Percentiles rank a stretch among this genome's conserved stretches.
phyloP scores from a whole-genome alignment of 805 yeast genomes.

The Sungouiella thailandica region DNA sequence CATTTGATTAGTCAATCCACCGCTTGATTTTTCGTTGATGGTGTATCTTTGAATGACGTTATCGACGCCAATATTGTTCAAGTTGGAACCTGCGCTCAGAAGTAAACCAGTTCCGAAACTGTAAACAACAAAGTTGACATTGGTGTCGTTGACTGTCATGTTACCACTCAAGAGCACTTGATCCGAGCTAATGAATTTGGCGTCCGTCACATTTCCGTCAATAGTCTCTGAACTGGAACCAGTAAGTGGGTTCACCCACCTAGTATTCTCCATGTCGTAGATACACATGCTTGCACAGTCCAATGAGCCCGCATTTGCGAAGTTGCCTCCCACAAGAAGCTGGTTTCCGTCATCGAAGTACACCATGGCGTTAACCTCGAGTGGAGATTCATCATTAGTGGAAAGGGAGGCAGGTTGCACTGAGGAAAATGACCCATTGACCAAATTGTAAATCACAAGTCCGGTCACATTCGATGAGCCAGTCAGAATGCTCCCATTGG shows the following conservation, averaged over 20 bases:
- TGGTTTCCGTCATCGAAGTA: conserved; percentile 26
- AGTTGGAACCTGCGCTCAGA: conserved; percentile 13
- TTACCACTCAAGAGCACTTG: conserved; percentile 48
- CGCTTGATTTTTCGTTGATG: conserved; percentile 36
- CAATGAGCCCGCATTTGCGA: conserved; percentile 51
- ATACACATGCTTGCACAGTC: conserved; percentile 63
- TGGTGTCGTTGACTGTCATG: conserved; percentile 35
- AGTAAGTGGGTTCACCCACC: conserved; percentile 49
- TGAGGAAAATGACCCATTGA: conserved; percentile 33
- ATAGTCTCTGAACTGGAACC: conserved; percentile 18
- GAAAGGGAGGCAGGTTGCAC: conserved; percentile 48
- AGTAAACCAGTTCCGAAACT: conserved; percentile 41
- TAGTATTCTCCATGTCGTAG: conserved; percentile 47
- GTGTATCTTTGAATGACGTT: conserved; percentile 36
- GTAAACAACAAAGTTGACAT: conserved; percentile 46
- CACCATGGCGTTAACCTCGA: conserved; percentile 32
- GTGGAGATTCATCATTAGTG: conserved; percentile 38
- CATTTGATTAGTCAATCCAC: conserved; percentile 36
- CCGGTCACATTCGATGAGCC: conserved; percentile 31
- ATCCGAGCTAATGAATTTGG: conserved; percentile 41
- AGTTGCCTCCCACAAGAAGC: conserved; percentile 71
- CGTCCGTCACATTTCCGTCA: conserved; percentile 45
- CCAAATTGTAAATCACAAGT: conserved; percentile 49
- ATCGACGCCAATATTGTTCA: conserved; percentile 17
- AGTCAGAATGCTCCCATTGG: conserved; percentile 32